Conservation (phyloP, 129 eudicot species). For the Pulicaria dysenterica region DNA sequence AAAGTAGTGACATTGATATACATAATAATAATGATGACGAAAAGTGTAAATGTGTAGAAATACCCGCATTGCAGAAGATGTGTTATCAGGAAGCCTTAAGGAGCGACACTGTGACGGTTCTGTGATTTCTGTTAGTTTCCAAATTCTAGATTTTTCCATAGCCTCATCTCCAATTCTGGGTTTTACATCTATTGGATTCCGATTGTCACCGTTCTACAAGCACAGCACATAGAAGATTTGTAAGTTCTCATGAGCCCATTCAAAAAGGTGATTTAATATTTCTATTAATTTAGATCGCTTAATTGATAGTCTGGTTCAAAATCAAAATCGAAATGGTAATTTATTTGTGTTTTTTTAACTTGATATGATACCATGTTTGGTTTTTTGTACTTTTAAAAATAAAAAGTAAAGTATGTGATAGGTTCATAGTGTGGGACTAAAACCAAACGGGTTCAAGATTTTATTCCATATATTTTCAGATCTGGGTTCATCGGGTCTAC, state of each 20-base stretch:
- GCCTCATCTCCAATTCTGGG: conserved; percentile 68
- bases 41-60: neutral
- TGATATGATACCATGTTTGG: too few species aligned
- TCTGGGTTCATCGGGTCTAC: neutral
- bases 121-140: conserved; percentile 71
- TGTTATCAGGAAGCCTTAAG: conserved; percentile 71
- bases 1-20: neutral
- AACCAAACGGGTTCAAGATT: too few species aligned
- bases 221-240: conserved; percentile 5
- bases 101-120: conserved; percentile 77
- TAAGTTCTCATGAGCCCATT: conserved; percentile 11
- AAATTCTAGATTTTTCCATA: conserved; percentile 59
- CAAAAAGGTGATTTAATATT: neutral
- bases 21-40: neutral
- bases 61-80: conserved; percentile 41
- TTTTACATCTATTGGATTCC: conserved; percentile 59
- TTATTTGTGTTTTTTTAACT: too few species aligned
- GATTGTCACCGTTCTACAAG: conserved; percentile 70
- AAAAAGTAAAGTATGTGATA: too few species aligned
- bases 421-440: too few species aligned
- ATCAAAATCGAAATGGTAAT: too few species aligned
- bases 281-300: too few species aligned
- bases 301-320: too few species aligned
- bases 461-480: too few species aligned
- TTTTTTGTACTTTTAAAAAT: too few species aligned